Percentiles rank a stretch among this genome's conserved stretches.
These are phyloP conservation scores for Gentiana dahurica DNA, from an alignment of 257 asterid genomes.

Conservation along the genomic window DNA sequence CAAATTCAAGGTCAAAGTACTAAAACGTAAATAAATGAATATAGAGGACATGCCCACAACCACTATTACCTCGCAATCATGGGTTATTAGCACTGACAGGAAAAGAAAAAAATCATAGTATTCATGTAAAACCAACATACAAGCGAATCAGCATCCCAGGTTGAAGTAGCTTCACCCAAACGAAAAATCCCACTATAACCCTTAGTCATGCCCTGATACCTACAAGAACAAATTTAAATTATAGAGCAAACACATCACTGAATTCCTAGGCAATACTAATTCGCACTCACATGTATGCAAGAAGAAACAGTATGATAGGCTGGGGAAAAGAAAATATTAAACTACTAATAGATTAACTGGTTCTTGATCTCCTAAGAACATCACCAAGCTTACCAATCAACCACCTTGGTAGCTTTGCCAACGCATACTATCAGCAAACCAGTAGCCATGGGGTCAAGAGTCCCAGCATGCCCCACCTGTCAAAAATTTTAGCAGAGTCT, in stretches of 20 bases:
- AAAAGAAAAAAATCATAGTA: not conserved
- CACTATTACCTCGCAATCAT: too few relatives aligned
- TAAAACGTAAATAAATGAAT: too few relatives aligned
- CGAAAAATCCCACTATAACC: constrained; percentile 97
- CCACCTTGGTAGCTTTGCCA: constrained; percentile 94
- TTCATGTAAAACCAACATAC: constrained; percentile 33
- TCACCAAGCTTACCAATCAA: constrained; percentile 52
- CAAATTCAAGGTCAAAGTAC: not conserved
- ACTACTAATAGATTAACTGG: not conserved
- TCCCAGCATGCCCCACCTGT: constrained; percentile 99
- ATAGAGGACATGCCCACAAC: too few relatives aligned
- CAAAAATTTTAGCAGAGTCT: constrained; percentile 11
- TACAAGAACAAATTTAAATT: constrained; percentile 23
- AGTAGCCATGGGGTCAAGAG: constrained; percentile 98
- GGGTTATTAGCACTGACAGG: not conserved
- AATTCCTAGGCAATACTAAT: not conserved
- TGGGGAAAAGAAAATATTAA: not conserved
- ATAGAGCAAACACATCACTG: constrained; percentile 1
- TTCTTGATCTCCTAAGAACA: not conserved
- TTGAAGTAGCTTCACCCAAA: constrained; percentile 95
- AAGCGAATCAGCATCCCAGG: constrained; percentile 98
- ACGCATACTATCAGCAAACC: constrained; percentile 89
- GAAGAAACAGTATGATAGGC: not conserved
- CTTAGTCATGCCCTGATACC: constrained; percentile 94
- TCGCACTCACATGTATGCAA: not conserved